Percentiles rank a stretch among this genome's conserved stretches.
Conservation (phyloP, 768 basidiomycete genomes). For the Trametopsis cervina region DNA sequence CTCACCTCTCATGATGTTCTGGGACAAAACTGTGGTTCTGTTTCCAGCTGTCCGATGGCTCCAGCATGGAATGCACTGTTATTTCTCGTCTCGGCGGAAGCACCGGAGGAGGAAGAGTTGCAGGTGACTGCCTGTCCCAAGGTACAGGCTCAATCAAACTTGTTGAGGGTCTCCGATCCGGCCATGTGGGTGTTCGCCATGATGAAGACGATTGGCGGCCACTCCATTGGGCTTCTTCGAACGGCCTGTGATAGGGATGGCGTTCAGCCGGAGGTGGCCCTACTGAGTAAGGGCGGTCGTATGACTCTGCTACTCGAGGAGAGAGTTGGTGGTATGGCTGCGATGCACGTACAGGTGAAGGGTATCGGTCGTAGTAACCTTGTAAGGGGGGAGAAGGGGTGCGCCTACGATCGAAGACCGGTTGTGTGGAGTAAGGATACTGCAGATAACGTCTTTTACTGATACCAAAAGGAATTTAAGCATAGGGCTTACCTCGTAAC, state of each 20-base stretch:
- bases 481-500: background rate
- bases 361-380: background rate
- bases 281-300: too few relatives aligned
- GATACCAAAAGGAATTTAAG: too few relatives aligned
- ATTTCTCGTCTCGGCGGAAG: constrained; percentile 30
- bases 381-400: background rate
- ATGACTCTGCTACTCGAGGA: background rate
- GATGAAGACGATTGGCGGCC: too few relatives aligned
- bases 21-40: constrained; percentile 32
- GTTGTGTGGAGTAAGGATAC: background rate
- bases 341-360: background rate
- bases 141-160: too few relatives aligned
- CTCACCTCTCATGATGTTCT: constrained; percentile 9
- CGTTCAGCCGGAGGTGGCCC: background rate
- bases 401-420: background rate
- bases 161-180: constrained; percentile 38
- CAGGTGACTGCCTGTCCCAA: constrained; percentile 18
- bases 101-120: constrained; percentile 11
- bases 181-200: constrained; percentile 31
- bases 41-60: constrained; percentile 70
- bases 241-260: background rate
- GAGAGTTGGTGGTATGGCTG: background rate
- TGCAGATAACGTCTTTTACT: too few relatives aligned
- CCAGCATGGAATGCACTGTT: constrained; percentile 52
- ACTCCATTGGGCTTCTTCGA: too few relatives aligned